Evolutionary conservation across 2,329 filamentous ascomycete species (phyloP), one percentile per base, ranked within the genome.

Genomic region (Fusarium sp.): DNA sequence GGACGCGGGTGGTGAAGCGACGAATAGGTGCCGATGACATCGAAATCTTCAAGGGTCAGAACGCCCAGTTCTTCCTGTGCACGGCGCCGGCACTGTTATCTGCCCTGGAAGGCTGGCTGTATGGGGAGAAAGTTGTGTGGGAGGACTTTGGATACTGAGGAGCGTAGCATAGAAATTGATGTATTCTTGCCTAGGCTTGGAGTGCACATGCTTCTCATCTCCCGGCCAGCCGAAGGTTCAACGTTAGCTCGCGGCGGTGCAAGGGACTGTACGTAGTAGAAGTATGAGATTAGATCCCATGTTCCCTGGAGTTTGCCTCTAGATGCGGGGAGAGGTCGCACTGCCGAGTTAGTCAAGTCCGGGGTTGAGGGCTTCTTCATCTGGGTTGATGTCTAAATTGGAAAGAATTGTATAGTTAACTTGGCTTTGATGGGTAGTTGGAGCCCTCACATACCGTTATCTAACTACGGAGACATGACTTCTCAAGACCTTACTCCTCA

Each of bases 141-240:
- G 88, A 90, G 75, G 87, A 87, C 69, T 90, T 90, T 75, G 81
- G 82, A 32, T 90, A 89, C 71, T 89, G 17, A 61, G 30, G 42
- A 34, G 3, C 10, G 26, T 42, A 34, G 20, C 44, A 38, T 38
- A 43, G n/a, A 36, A 47, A 52, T 52, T 23, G 21, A 47, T 38
- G 51, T 42, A 44, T 26, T 24, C 32, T 15, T 56, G 32, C 19
- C 30, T 49, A 10, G 21, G 4, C 7, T 19, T 48, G 7, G 20
- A 23, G 49, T 45, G 39, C 42, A 38, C 14, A 36, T 66, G 44
- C 17, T 34, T 40, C 36, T 54, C 32, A 32, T 45, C 36, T 53
- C 32, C 28, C 67, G 67, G 67, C 24, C 39, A 44, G 48, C 60
- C 49, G 67, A 62, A 69, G 43, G 43, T 36, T 64, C 24, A 20